Evolutionary conservation across 306 rosid genomes (phyloP).

Genomic region (Gynostemma pentaphyllum): DNA sequence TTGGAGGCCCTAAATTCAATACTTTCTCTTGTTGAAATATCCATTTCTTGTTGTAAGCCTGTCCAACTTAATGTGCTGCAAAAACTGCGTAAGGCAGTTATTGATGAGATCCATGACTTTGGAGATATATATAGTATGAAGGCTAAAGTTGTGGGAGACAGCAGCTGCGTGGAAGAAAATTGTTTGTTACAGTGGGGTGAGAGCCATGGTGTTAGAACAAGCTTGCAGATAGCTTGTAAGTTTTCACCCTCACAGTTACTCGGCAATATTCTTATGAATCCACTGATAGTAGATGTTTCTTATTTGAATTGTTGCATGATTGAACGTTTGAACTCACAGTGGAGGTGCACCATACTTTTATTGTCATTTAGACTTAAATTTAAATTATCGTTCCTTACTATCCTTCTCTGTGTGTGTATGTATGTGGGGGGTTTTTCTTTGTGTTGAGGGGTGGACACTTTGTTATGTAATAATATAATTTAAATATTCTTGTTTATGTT

Average conservation of each 20-base stretch:
- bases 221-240: slow-evolving; percentile 65
- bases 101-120: slow-evolving; percentile 31
- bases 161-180: slow-evolving; percentile 34
- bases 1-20: slow-evolving; percentile 54
- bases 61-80: slow-evolving; percentile 28
- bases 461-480: background rate
- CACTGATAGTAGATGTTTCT: background rate
- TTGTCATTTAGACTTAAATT: background rate
- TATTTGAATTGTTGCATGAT: background rate
- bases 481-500: background rate
- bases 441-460: no score
- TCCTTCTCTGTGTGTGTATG: no score
- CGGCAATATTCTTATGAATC: background rate
- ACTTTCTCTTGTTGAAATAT: slow-evolving; percentile 36
- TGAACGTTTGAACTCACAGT: background rate
- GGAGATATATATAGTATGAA: slow-evolving; percentile 25
- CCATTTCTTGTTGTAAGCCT: slow-evolving; percentile 30
- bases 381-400: no score
- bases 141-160: slow-evolving; percentile 30
- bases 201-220: slow-evolving; percentile 46
- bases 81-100: slow-evolving; percentile 24
- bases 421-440: no score
- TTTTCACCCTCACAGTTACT: slow-evolving; percentile 7
- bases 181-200: slow-evolving; percentile 61
- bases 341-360: background rate